Evolutionary conservation across 306 rosid genomes (phyloP).

Genomic region (Spatholobus suberectus): DNA sequence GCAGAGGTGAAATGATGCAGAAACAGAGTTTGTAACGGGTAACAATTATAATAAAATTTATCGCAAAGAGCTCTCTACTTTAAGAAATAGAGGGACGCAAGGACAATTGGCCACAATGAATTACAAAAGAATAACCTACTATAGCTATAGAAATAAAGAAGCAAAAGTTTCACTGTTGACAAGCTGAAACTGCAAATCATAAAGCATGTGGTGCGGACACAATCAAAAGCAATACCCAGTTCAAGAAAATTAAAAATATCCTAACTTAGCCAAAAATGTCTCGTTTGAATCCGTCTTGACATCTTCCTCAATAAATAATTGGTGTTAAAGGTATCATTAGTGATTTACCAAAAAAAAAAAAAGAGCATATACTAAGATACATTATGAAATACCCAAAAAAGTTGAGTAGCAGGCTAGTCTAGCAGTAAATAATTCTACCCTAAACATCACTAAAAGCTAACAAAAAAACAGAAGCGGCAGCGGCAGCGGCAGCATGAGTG

Average conservation of each 20-base stretch:
- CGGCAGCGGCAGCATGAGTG: no score
- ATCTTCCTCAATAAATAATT: not conserved
- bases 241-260: no score
- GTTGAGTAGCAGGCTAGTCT: no score
- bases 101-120: not conserved
- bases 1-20: not conserved
- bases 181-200: slow-evolving; percentile 20
- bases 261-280: slow-evolving; percentile 3
- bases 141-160: not conserved
- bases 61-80: not conserved
- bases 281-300: slow-evolving; percentile 9
- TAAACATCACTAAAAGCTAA: not conserved
- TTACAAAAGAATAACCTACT: not conserved
- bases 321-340: not conserved
- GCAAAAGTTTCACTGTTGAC: not conserved
- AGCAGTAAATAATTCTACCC: not conserved
- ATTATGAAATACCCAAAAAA: no score
- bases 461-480: not conserved
- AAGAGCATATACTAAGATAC: slow-evolving; percentile 8
- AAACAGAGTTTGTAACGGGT: not conserved
- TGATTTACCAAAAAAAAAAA: not conserved
- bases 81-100: not conserved
- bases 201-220: not conserved
- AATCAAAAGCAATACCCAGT: no score
- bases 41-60: not conserved